phyloP scores from a whole-genome alignment of 805 yeast genomes.

The Wickerhamiella cacticola region DNA sequence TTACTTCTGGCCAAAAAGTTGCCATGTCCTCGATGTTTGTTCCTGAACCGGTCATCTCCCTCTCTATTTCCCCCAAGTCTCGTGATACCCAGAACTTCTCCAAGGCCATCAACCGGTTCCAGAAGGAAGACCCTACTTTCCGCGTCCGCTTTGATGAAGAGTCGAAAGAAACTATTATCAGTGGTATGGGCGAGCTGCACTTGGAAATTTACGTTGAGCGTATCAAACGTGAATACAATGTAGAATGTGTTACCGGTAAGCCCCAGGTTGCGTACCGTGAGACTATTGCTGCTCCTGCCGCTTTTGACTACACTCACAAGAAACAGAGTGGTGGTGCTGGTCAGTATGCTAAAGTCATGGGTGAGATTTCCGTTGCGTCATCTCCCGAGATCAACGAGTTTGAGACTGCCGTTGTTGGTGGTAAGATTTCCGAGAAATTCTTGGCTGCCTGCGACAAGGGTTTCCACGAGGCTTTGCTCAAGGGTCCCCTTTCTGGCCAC shows the following conservation, averaged over 20 bases:
- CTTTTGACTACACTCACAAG: constrained; percentile 90
- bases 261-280: constrained; percentile 98
- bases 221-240: constrained; percentile 94
- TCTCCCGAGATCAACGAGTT: constrained; percentile 42
- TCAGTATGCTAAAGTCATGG: constrained; percentile 94
- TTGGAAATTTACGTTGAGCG: constrained; percentile 96
- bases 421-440: constrained; percentile 91
- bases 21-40: constrained; percentile 98
- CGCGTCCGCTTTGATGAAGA: constrained; percentile 82
- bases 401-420: constrained; percentile 86
- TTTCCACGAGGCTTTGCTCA: constrained; percentile 84
- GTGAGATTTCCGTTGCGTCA: constrained; percentile 54
- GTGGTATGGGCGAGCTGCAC: constrained; percentile 98
- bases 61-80: constrained; percentile 77
- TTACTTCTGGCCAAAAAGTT: constrained; percentile 71
- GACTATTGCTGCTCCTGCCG: constrained; percentile 58
- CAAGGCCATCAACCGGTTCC: constrained; percentile 93
- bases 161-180: constrained; percentile 84
- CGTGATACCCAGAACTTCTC: constrained; percentile 85
- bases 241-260: constrained; percentile 88
- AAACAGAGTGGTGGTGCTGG: constrained; percentile 99
- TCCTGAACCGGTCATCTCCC: constrained; percentile 96
- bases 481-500: constrained; percentile 95
- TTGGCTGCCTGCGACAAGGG: constrained; percentile 90
- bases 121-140: constrained; percentile 98